These are phyloP conservation scores for Mortierella sp. DNA, from an alignment of 371 early-diverging fungal species.

Conservation along the genomic window DNA sequence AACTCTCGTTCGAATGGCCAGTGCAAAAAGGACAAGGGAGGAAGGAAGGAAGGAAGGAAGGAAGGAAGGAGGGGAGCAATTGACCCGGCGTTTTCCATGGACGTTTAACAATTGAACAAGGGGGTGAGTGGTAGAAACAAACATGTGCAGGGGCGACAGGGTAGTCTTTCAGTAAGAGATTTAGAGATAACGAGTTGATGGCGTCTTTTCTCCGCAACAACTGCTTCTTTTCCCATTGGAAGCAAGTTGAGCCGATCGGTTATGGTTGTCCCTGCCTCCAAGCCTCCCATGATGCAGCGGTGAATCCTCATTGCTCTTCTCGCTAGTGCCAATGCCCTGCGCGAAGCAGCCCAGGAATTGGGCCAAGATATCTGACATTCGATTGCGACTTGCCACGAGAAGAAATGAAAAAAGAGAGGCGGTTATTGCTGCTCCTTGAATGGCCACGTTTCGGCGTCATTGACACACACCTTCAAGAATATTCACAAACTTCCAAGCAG, in stretches of 20 bases:
- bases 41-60: background rate
- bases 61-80: background rate
- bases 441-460: constrained; percentile 10
- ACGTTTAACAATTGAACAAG: background rate
- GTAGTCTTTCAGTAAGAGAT: background rate
- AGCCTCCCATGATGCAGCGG: background rate
- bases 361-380: background rate
- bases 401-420: too few relatives aligned
- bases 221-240: background rate
- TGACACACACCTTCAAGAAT: background rate
- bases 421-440: constrained; percentile 6
- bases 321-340: background rate
- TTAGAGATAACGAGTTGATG: constrained; percentile 1
- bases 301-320: background rate
- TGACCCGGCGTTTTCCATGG: background rate
- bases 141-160: background rate
- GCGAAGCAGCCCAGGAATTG: background rate
- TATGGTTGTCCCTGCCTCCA: background rate
- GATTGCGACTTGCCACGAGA: background rate
- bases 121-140: background rate
- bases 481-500: background rate
- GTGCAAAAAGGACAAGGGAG: background rate
- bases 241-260: background rate
- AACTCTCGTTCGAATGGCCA: background rate
- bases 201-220: constrained; percentile 2